phyloP scores from a whole-genome alignment of 1,284 basidiomycete genomes.

The Gymnopus androsaceus region DNA sequence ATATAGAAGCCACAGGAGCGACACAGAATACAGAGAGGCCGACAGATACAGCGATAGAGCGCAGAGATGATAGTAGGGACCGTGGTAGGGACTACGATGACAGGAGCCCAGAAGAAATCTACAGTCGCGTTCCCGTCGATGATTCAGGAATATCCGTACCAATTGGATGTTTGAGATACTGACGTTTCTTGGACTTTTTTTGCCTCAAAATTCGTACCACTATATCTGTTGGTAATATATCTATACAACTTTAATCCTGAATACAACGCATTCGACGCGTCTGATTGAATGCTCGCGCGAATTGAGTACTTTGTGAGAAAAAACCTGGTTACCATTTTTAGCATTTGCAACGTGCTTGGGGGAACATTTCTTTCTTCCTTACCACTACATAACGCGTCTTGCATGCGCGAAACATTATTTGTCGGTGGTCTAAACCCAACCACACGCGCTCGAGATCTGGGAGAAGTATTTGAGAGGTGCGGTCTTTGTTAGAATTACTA shows the following conservation, averaged over 20 bases:
- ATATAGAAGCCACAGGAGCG: neutral
- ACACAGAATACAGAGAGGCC: neutral
- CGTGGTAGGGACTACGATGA: neutral
- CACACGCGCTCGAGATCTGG: slow-evolving; percentile 80
- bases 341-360: no score
- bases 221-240: neutral
- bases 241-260: neutral
- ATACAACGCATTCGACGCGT: no score
- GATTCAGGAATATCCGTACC: neutral
- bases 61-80: neutral
- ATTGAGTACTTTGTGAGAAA: no score
- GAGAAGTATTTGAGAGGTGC: slow-evolving; percentile 85
- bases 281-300: no score
- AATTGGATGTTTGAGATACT: neutral
- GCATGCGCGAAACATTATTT: slow-evolving; percentile 80
- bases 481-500: slow-evolving; percentile 27
- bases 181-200: neutral
- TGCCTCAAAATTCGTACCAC: neutral
- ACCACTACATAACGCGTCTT: neutral
- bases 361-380: neutral
- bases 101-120: neutral
- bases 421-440: slow-evolving; percentile 82
- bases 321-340: no score
- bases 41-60: neutral
- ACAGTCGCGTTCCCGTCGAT: neutral